These are phyloP conservation scores for Paramecium biaurelia DNA, from an alignment of 73 alveolate genomes.

Conservation along the genomic window DNA sequence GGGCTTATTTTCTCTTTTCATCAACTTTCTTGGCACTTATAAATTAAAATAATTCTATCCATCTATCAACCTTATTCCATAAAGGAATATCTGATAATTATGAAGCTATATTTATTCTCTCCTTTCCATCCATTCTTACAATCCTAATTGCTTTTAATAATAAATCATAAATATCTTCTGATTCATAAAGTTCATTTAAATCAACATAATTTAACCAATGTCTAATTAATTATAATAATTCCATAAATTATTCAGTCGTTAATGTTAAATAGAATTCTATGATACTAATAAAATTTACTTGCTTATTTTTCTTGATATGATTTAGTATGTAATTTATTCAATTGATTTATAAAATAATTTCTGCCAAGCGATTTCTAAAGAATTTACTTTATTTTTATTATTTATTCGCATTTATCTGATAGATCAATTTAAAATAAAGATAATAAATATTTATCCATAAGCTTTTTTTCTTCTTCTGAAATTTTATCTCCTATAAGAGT, in stretches of 20 bases:
- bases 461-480: neutral
- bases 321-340: neutral
- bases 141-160: constrained; percentile 21
- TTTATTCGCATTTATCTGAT: neutral
- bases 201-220: constrained; percentile 28
- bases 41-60: constrained; percentile 48
- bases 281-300: neutral
- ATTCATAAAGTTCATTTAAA: constrained; percentile 8
- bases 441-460: neutral
- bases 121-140: neutral
- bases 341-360: neutral
- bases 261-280: constrained; percentile 13
- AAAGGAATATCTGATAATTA: neutral
- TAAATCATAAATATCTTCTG: constrained; percentile 23
- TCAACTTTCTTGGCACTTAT: constrained; percentile 55
- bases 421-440: neutral
- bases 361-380: neutral
- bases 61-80: constrained; percentile 21
- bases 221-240: neutral
- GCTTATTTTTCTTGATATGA: neutral
- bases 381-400: constrained; percentile 12
- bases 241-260: neutral
- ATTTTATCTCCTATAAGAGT: neutral
- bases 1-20: constrained; percentile 46
- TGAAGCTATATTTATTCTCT: neutral